phyloP scores from a whole-genome alignment of 768 basidiomycete species.

The Pleurotus citrinopileatus region DNA sequence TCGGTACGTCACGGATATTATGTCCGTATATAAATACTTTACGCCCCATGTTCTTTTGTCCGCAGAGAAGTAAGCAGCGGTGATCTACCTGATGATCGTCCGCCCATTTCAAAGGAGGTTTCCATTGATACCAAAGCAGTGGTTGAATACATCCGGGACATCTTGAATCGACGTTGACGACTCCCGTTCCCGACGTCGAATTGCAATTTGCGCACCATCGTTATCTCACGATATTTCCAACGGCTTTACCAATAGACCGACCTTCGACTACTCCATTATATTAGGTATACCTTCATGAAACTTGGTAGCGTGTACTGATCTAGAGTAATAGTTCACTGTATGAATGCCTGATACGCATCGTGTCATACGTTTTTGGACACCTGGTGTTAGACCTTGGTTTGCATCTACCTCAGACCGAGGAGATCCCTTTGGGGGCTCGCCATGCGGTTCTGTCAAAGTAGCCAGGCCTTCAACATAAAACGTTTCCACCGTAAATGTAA shows the following conservation, averaged over 20 bases:
- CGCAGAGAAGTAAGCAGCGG: constrained; percentile 33
- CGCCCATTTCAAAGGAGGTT: constrained; percentile 23
- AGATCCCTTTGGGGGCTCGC: too few species aligned
- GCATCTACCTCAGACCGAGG: too few species aligned
- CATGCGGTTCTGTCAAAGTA: too few species aligned
- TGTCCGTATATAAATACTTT: too few species aligned
- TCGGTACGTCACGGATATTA: constrained; percentile 17
- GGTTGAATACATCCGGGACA: constrained; percentile 33
- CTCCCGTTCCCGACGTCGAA: neutral
- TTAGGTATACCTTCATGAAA: neutral
- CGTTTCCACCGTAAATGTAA: too few species aligned
- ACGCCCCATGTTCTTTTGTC: constrained; percentile 3
- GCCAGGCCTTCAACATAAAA: too few species aligned
- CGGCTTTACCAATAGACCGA: neutral
- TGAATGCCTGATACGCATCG: too few species aligned
- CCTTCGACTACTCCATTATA: neutral
- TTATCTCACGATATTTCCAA: neutral
- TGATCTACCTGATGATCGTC: constrained; percentile 25
- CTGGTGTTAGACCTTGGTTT: too few species aligned
- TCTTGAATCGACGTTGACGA: constrained; percentile 10
- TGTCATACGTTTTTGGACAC: too few species aligned
- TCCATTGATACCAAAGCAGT: constrained; percentile 39
- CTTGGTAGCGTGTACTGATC: too few species aligned
- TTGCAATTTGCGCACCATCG: neutral
- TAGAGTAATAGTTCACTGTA: too few species aligned